These are phyloP conservation scores for Lachancea thermotolerans DNA, from an alignment of 805 yeast genomes.

Conservation along the genomic window DNA sequence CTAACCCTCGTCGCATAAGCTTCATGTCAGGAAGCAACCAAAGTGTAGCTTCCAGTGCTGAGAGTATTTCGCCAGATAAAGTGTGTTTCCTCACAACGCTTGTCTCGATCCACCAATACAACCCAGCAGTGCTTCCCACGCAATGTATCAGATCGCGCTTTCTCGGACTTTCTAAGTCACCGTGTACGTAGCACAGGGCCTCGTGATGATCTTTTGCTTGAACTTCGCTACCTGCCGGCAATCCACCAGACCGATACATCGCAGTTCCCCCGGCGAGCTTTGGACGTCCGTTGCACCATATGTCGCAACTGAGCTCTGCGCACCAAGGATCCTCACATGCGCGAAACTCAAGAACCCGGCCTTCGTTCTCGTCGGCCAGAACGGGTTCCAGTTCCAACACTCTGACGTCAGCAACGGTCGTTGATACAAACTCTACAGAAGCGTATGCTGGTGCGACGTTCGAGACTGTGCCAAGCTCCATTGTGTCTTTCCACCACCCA, in stretches of 20 bases:
- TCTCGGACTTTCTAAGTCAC: no score
- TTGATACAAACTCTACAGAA: constrained; percentile 60
- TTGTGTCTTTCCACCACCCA: constrained; percentile 68
- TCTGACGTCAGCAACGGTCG: constrained; percentile 19
- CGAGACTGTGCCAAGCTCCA: constrained; percentile 69
- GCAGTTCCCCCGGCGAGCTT: background rate
- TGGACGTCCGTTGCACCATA: background rate
- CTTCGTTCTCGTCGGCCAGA: constrained; percentile 29
- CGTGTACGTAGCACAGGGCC: no score
- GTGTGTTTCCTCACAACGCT: no score
- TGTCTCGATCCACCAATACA: no score
- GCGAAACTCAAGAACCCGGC: constrained; percentile 9
- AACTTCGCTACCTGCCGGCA: no score
- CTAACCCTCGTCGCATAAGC: no score
- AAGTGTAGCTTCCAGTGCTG: no score
- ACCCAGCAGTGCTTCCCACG: no score
- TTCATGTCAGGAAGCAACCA: no score
- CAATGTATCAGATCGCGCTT: no score
- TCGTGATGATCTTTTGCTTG: no score
- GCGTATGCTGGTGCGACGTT: constrained; percentile 74
- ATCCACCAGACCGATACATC: background rate
- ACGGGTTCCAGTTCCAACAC: constrained; percentile 31
- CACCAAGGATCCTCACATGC: background rate
- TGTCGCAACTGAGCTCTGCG: background rate
- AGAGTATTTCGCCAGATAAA: no score